Base-by-base conservation (phyloP, 1,284 basidiomycete species). In the Ganoderma sinense region DNA sequence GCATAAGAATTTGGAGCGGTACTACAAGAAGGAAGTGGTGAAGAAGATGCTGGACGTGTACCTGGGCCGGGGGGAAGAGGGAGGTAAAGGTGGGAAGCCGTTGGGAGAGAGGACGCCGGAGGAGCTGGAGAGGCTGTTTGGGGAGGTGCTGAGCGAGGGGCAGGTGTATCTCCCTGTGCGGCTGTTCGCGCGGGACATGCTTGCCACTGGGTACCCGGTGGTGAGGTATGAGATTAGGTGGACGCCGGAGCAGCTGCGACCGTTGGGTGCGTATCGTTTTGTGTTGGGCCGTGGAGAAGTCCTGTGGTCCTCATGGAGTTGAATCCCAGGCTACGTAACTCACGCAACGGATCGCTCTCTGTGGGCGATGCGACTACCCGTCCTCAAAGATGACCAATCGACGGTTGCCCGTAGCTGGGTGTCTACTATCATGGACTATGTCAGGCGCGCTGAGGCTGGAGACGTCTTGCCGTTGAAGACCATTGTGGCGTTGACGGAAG, bases 121-220 rank as follows among this genome's bases (percentile, higher is more conserved):
- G 55, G 87, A 87, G 65, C 81, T 84, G 33, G 76, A 80, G 71
- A 82, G 78, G 73, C 74, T 85, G 26, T 88, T 88, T 73, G 93
- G 92, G 0, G 83, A 88, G 68, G 86, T 92, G 16, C 77, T 92
- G 72, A 88, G 89, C 70, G 87, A 88, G 59, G 89, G 85, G 8
- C 92, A 94, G 78, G 92, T 94, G 2, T 85, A 94, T 76, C 75
- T 94, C 0, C 92, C 92, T 0, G 86, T 90, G 51, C 82, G 91
- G 61, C 69, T 94, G 56, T 83, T 95, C 23, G 84, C 85, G 39
- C 81, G 88, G 70, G 92, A 94, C 75, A 80, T 94, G 73, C 78
- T 84, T 16, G 76, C 80, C 6, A 83, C 82, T 5, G 85, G 83
- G 0, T 91, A 90, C 76, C 91, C 92, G 0, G 84, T 91, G 0